phyloP scores from a whole-genome alignment of 2,329 filamentous ascomycete genomes.

The Aureobasidium sp. region DNA sequence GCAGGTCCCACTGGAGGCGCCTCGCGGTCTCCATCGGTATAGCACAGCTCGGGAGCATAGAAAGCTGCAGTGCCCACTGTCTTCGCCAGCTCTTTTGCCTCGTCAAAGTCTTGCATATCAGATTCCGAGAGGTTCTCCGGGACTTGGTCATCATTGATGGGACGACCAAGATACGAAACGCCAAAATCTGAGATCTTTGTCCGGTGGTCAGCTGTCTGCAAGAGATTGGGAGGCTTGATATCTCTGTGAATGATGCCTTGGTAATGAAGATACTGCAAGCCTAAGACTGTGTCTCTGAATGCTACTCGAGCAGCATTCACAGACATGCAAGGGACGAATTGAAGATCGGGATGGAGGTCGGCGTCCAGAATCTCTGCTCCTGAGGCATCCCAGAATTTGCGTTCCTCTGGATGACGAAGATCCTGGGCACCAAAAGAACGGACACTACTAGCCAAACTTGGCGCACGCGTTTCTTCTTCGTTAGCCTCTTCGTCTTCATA shows the following conservation, averaged over 20 bases:
- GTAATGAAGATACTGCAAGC: slow-evolving; percentile 74
- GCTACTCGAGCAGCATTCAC: slow-evolving; percentile 72
- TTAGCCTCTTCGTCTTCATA: slow-evolving; percentile 43
- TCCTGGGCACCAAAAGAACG: slow-evolving; percentile 15
- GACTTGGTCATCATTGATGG: slow-evolving; percentile 69
- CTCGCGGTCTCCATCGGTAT: slow-evolving; percentile 72
- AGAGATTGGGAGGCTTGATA: slow-evolving; percentile 66
- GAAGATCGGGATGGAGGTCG: slow-evolving; percentile 75
- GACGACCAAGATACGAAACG: slow-evolving; percentile 91
- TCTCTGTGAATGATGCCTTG: slow-evolving; percentile 66
- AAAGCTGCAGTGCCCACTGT: slow-evolving; percentile 96
- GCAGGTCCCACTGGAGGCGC: slow-evolving; percentile 77
- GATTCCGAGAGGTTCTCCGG: slow-evolving; percentile 68
- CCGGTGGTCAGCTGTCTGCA: slow-evolving; percentile 75
- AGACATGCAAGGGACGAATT: slow-evolving; percentile 89
- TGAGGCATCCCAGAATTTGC: slow-evolving; percentile 38
- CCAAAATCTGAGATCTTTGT: slow-evolving; percentile 99
- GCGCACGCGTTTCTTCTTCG: slow-evolving; percentile 49
- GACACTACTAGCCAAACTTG: slow-evolving; percentile 71
- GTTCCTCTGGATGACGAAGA: slow-evolving; percentile 37
- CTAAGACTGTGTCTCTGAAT: slow-evolving; percentile 88
- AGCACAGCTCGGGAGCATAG: slow-evolving; percentile 93
- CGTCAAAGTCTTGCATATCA: slow-evolving; percentile 70
- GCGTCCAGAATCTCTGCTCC: slow-evolving; percentile 48
- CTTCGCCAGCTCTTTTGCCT: slow-evolving; percentile 93